Base-by-base conservation (phyloP, 176 grass and related monocot genomes). In the Rhynchospora tenuis region DNA sequence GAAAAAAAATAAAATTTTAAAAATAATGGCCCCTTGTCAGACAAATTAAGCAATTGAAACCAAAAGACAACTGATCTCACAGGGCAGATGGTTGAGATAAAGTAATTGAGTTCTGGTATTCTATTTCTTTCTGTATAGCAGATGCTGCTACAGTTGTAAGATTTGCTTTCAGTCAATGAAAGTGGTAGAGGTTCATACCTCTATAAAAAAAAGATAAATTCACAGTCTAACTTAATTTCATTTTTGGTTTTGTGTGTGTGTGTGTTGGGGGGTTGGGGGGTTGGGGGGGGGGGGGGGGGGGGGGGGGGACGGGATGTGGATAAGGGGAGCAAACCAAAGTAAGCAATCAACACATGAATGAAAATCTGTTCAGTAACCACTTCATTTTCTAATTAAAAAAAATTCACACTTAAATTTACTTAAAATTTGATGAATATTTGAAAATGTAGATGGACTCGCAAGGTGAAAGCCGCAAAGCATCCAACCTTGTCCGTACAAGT, bases 401-500 rank as follows among this genome's bases (percentile, higher is more conserved):
- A 42, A 20, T 23, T 42, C 29, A 19, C 2, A 38, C 8, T 26
- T 42, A 68, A 42, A 52, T 48, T 33, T 45, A 80, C 23, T 38
- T 45, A 29, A 80, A 61, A 42, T 38, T 38, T 80, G 29, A 65
- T 64, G 23, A 47, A 64, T 31, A 66, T 27, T 64, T 0, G 16
- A 63, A 62, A 51, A 38, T 44, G 24, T 31, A 26, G 45, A 80
- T 20, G n/a, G 47, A 22, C 6, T 56, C n/a, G 55, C 10, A 57
- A 33, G 23, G 33, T 56, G 50, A 59, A 59, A 51, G 26, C 23
- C 7, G 17, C 69, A 4, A 29, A 61, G 29, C 14, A 82, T 44
- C 47, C 80, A 62, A 68, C 10, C 61, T 66, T 65, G 80, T 82
- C 80, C 61, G 80, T 82, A 82, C 80, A 82, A 66, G 11, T 17